These are phyloP conservation scores for Epichloe bromicola DNA, from an alignment of 2,329 filamentous ascomycete species.

Conservation along the genomic window DNA sequence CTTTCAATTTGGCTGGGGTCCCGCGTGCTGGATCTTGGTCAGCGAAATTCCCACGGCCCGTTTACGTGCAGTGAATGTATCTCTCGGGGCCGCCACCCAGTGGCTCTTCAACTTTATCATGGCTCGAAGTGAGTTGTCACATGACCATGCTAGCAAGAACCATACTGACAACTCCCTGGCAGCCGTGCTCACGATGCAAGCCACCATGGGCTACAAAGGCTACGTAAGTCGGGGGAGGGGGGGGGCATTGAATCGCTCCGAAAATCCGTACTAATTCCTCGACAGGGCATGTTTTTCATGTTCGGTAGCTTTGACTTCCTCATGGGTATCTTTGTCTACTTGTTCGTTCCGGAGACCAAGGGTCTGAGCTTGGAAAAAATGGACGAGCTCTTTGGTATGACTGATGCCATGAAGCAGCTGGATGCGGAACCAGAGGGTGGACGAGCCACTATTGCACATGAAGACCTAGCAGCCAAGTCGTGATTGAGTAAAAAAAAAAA, in stretches of 20 bases:
- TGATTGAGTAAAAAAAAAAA: too few relatives aligned
- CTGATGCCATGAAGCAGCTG: slow-evolving; percentile 24
- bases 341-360: slow-evolving; percentile 60
- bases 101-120: slow-evolving; percentile 68
- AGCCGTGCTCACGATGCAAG: slow-evolving; percentile 54
- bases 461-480: slow-evolving; percentile 9
- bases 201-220: slow-evolving; percentile 30
- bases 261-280: neutral
- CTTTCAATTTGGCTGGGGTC: slow-evolving; percentile 61
- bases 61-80: slow-evolving; percentile 53
- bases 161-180: neutral
- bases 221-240: slow-evolving; percentile 20
- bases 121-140: slow-evolving; percentile 33
- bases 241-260: neutral
- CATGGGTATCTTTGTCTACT: slow-evolving; percentile 54
- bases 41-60: slow-evolving; percentile 55
- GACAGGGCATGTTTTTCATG: slow-evolving; percentile 51
- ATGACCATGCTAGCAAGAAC: neutral
- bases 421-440: slow-evolving; percentile 19
- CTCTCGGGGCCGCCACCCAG: slow-evolving; percentile 54
- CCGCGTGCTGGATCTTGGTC: slow-evolving; percentile 60
- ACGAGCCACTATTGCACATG: slow-evolving; percentile 14
- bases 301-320: slow-evolving; percentile 52
- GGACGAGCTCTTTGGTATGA: slow-evolving; percentile 53
- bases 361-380: slow-evolving; percentile 49